Evolutionary conservation across 2,329 filamentous ascomycete genomes (phyloP), one percentile per base, ranked within the genome.

Genomic region (Phoma herbarum): DNA sequence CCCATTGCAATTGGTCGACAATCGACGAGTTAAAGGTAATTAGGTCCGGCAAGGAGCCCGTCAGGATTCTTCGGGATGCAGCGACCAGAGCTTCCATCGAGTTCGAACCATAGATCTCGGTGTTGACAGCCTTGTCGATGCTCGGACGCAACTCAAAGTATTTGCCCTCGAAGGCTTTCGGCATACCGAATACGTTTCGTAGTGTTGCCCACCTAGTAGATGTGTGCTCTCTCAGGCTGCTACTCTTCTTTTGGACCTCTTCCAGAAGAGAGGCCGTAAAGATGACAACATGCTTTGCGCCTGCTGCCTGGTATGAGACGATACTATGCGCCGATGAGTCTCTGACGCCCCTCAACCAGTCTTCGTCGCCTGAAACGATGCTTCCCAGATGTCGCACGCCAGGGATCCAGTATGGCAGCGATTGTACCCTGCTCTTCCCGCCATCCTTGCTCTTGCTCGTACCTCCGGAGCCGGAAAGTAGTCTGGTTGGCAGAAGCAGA

Each of bases 1-100:
- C 88, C 87, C 88, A 90, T 2, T 79, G 78, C 65, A 82, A 81
- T 60, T 88, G 85, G 66, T 90, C 87, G 23, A 90, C 85, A 2
- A 82, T 76, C 18, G 85, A 87, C 8, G 81, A 78, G 35, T 81
- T 82, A 65, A 87, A 88, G 0, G 85, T 86, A 37, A 89, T 81
- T 31, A 90, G 72, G 52, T 85, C 83, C 4, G 84, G 82, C 11
- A 85, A 78, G 82, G 73, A 55, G 75, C 76, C 37, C 62, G 72
- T 44, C 75, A 78, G 7, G 77, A 66, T 63, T 8, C 57, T 58
- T 4, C 74, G 50, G 4, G 72, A 70, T 8, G 61, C 49, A 71
- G 59, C 81, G 70, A 45, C 55, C 18, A 76, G 50, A 11, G 78
- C 75, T 3, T 79, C 75, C 22, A 85, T 69, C 50, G 81, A 77